These are phyloP conservation scores for Neurospora intermedia DNA, from an alignment of 495 filamentous ascomycete genomes.

Conservation along the genomic window DNA sequence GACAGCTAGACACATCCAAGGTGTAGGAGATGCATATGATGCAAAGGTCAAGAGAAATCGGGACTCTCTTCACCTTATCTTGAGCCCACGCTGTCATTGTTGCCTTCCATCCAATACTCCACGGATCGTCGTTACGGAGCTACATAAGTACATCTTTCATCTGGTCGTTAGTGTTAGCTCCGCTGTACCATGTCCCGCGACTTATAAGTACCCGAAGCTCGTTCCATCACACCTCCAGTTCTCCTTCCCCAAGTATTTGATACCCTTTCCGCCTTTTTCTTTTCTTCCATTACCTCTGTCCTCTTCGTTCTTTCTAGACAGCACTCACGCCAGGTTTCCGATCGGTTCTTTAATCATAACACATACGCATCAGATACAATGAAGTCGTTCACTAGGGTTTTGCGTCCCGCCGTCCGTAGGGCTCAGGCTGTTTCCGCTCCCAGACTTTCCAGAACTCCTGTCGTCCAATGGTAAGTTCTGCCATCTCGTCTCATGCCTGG, in stretches of 20 bases:
- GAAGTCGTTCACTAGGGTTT: conserved; percentile 56
- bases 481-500: neutral
- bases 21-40: neutral
- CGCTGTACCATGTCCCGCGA: neutral
- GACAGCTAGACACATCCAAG: neutral
- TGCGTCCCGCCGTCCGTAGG: conserved; percentile 58
- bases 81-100: neutral
- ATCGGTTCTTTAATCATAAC: neutral
- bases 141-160: neutral
- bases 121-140: neutral
- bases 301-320: conserved; percentile 3
- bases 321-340: neutral
- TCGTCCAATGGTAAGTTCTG: conserved; percentile 18
- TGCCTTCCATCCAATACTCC: neutral
- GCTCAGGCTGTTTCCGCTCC: conserved; percentile 28
- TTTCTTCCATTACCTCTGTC: neutral
- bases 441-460: conserved; percentile 15
- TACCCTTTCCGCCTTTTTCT: neutral
- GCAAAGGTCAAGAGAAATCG: neutral
- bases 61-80: neutral
- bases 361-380: conserved; percentile 29
- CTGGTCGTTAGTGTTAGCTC: neutral
- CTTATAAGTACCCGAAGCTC: neutral
- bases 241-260: neutral
- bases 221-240: neutral